Evolutionary conservation across 2,329 filamentous ascomycete genomes (phyloP).

Genomic region (Cercospora sp.): DNA sequence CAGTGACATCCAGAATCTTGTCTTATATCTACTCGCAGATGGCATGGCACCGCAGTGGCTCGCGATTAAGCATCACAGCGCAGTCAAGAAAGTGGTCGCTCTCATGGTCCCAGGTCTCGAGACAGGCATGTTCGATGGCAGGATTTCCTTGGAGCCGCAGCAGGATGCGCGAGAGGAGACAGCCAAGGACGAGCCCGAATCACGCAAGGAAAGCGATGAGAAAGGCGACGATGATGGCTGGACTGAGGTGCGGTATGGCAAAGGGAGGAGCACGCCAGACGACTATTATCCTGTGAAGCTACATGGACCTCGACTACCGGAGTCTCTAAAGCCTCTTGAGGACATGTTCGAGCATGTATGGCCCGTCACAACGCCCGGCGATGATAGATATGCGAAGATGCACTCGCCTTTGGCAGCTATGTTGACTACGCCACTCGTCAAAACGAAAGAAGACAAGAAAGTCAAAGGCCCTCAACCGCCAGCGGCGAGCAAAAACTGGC

Average conservation of each 20-base stretch:
- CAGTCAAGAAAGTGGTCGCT: constrained; percentile 73
- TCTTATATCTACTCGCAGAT: constrained; percentile 64
- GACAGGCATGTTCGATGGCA: constrained; percentile 78
- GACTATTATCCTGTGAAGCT: constrained; percentile 53
- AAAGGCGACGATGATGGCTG: constrained; percentile 21
- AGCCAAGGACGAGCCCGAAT: constrained; percentile 5
- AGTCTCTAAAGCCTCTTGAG: constrained; percentile 61
- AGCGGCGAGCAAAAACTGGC: constrained; percentile 65
- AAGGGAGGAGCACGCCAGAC: constrained; percentile 46
- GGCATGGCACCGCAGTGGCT: constrained; percentile 64
- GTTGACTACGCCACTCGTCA: constrained; percentile 71
- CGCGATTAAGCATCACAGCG: constrained; percentile 57
- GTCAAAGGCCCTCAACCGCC: constrained; percentile 62
- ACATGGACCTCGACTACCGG: constrained; percentile 45
- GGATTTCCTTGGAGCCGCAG: constrained; percentile 40
- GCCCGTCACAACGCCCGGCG: constrained; percentile 85
- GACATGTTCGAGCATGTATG: constrained; percentile 86
- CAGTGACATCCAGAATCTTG: constrained; percentile 58
- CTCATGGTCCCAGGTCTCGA: constrained; percentile 93
- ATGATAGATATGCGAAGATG: constrained; percentile 75
- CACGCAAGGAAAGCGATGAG: background rate
- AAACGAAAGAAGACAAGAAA: constrained; percentile 66
- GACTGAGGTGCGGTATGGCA: constrained; percentile 23
- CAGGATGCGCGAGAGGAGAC: background rate
- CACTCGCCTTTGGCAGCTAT: constrained; percentile 87